Percentiles rank a stretch among this genome's conserved stretches.
These are phyloP conservation scores for Sungouiozyma ichnusensis DNA, from an alignment of 805 yeast species.

Conservation along the genomic window DNA sequence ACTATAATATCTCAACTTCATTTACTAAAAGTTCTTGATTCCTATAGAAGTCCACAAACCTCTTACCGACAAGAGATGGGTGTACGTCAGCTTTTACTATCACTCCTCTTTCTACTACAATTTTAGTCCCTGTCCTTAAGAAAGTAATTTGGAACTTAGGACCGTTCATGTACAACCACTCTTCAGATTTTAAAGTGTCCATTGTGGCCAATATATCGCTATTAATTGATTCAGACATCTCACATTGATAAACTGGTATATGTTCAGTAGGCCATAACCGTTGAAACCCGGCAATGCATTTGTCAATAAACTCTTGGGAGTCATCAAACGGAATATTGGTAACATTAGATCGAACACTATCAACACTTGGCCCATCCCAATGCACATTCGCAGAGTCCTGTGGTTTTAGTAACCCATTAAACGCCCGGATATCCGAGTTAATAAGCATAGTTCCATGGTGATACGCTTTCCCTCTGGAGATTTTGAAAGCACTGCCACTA, in stretches of 20 bases:
- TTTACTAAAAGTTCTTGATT: not conserved
- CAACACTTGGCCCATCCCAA: conserved; percentile 43
- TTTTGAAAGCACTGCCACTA: conserved; percentile 88
- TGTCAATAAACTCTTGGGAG: conserved; percentile 22
- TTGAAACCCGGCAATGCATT: conserved; percentile 21
- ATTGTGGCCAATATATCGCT: conserved; percentile 34
- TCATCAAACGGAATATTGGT: conserved; percentile 46
- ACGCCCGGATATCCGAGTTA: conserved; percentile 46
- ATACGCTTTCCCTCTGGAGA: conserved; percentile 69
- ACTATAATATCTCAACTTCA: no score
- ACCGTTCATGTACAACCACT: conserved; percentile 68
- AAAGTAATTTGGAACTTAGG: conserved; percentile 59
- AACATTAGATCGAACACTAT: conserved; percentile 75
- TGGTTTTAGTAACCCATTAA: conserved; percentile 50
- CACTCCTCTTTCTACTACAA: conserved; percentile 44
- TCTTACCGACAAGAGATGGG: not conserved
- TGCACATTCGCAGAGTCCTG: conserved; percentile 35
- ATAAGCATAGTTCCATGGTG: conserved; percentile 96
- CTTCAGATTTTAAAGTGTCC: conserved; percentile 43
- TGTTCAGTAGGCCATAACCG: conserved; percentile 16
- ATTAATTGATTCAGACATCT: conserved; percentile 23
- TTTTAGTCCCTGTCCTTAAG: conserved; percentile 22
- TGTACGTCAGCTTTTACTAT: conserved; percentile 6
- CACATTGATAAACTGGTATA: conserved; percentile 21
- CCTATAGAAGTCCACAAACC: not conserved